These are phyloP conservation scores for Agrostemma githago DNA, from an alignment of 148 eudicot genomes.

Conservation along the genomic window DNA sequence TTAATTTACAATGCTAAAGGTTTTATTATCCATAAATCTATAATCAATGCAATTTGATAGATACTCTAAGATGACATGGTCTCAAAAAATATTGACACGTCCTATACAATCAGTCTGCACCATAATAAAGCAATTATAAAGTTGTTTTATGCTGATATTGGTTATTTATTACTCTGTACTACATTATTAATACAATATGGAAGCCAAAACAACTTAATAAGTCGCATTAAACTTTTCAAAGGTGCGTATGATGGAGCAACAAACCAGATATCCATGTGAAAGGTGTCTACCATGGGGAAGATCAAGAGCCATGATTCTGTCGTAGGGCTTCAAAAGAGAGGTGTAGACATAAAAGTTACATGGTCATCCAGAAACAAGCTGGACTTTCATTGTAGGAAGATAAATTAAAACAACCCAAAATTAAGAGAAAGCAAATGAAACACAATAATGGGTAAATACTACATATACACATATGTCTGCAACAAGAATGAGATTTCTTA, in stretches of 20 bases:
- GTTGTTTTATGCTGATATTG: neutral
- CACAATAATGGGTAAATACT: neutral
- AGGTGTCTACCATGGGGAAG: conserved; percentile 99
- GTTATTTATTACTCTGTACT: neutral
- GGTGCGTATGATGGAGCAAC: conserved; percentile 9
- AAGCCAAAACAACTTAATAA: neutral
- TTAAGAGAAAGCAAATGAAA: neutral
- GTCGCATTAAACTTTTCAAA: neutral
- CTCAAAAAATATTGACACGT: conserved; percentile 91
- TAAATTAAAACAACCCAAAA: conserved; percentile 7
- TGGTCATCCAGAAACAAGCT: conserved; percentile 94
- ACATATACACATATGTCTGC: neutral
- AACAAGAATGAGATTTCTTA: neutral
- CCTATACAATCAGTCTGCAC: conserved; percentile 94
- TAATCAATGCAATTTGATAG: too few relatives aligned
- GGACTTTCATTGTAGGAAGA: conserved; percentile 79
- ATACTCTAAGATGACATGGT: too few relatives aligned
- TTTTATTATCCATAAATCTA: too few relatives aligned
- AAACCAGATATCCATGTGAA: conserved; percentile 98
- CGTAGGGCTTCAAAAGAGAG: conserved; percentile 91
- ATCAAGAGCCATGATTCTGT: conserved; percentile 99
- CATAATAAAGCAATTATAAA: conserved; percentile 8
- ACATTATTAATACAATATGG: neutral
- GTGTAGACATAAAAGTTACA: conserved; percentile 95
- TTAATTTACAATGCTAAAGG: too few relatives aligned